These are phyloP conservation scores for Flaveria floridana DNA, from an alignment of 140 eudicot genomes.

Conservation along the genomic window DNA sequence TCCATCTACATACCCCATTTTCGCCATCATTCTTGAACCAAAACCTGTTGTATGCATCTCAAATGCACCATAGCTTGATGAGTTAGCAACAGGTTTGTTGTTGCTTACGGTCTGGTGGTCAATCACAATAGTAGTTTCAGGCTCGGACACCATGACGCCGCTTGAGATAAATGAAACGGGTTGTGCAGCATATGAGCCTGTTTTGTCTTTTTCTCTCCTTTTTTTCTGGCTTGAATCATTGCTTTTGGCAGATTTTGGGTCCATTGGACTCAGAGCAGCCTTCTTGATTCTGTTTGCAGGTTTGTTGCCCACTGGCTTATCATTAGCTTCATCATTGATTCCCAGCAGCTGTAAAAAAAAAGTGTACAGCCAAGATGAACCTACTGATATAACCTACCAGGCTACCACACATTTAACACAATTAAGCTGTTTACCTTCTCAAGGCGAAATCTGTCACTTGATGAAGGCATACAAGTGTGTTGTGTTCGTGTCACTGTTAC, in stretches of 20 bases:
- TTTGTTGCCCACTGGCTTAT: constrained; percentile 30
- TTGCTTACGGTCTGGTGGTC: constrained; percentile 26
- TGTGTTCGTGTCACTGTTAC: constrained; percentile 75
- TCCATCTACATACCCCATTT: constrained; percentile 85
- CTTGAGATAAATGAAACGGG: constrained; percentile 90
- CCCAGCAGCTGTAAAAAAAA: constrained; percentile 59
- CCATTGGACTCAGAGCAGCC: constrained; percentile 22
- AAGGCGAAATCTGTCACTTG: constrained; percentile 67
- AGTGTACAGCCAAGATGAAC: constrained; percentile 10
- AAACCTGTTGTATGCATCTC: constrained; percentile 95
- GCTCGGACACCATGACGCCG: constrained; percentile 62
- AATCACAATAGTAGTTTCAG: constrained; percentile 29
- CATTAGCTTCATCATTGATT: constrained; percentile 47
- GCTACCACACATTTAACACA: background rate
- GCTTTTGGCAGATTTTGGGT: constrained; percentile 36
- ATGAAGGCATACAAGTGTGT: constrained; percentile 80
- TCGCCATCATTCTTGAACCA: constrained; percentile 92
- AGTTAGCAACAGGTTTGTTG: constrained; percentile 29
- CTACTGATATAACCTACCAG: background rate
- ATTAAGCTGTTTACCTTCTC: constrained; percentile 54
- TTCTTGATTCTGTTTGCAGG: constrained; percentile 36
- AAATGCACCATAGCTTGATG: constrained; percentile 67
- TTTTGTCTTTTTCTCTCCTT: constrained; percentile 42
- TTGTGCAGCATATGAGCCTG: constrained; percentile 59
- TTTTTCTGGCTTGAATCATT: constrained; percentile 55